Evolutionary conservation across 768 basidiomycete species (phyloP).

Genomic region (Tulasnella sp.): DNA sequence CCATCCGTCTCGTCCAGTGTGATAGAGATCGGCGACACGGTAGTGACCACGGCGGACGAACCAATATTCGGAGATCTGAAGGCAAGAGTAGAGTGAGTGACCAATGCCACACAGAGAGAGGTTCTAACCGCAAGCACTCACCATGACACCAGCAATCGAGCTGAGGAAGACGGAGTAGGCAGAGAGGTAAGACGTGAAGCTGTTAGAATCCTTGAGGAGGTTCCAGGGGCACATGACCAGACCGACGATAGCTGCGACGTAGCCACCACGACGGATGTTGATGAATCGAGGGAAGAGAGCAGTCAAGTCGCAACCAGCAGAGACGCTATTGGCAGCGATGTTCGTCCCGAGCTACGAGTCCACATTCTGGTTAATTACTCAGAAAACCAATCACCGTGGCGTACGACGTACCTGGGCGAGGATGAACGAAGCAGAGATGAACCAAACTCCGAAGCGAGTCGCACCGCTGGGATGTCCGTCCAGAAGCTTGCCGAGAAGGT

Average conservation of each 20-base stretch:
- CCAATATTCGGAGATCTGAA: slow-evolving; percentile 65
- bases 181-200: slow-evolving; percentile 72
- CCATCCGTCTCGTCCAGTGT: slow-evolving; percentile 48
- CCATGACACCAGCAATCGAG: slow-evolving; percentile 76
- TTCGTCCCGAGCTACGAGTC: slow-evolving; percentile 46
- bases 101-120: not conserved
- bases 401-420: slow-evolving; percentile 51
- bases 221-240: slow-evolving; percentile 62
- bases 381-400: not conserved
- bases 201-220: slow-evolving; percentile 45
- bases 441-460: slow-evolving; percentile 62
- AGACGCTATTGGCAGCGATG: slow-evolving; percentile 75
- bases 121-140: slow-evolving; percentile 27
- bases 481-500: slow-evolving; percentile 59
- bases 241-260: slow-evolving; percentile 70
- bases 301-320: slow-evolving; percentile 76
- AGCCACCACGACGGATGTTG: slow-evolving; percentile 79
- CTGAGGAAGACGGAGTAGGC: slow-evolving; percentile 68
- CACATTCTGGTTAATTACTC: not conserved
- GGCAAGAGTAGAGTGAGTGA: not conserved
- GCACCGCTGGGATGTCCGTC: slow-evolving; percentile 53
- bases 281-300: slow-evolving; percentile 70
- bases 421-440: slow-evolving; percentile 71
- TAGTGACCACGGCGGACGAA: slow-evolving; percentile 62
- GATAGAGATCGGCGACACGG: slow-evolving; percentile 65